Evolutionary conservation across 2,329 filamentous ascomycete species (phyloP).

Genomic region (Cercospora nicotianae): DNA sequence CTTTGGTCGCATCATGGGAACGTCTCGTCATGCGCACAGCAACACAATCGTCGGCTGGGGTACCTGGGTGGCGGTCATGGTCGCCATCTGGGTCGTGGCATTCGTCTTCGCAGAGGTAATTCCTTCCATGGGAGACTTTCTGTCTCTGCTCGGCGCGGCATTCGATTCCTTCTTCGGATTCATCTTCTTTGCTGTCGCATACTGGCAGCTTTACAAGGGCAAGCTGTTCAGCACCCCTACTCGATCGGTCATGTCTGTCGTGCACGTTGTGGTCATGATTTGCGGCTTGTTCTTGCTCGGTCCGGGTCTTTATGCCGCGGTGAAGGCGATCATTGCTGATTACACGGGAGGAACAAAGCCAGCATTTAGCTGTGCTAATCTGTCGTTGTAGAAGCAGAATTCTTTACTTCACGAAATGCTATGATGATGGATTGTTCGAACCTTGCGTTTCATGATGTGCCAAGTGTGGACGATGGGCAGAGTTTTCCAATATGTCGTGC

Average conservation of each 20-base stretch:
- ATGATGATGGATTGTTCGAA: background rate
- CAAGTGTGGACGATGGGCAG: too few species aligned
- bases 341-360: conserved; percentile 48
- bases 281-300: conserved; percentile 52
- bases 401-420: background rate
- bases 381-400: conserved; percentile 44
- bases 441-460: background rate
- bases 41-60: conserved; percentile 52
- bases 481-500: too few species aligned
- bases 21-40: conserved; percentile 48
- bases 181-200: conserved; percentile 54
- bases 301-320: conserved; percentile 54
- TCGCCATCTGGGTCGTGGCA: conserved; percentile 46
- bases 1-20: conserved; percentile 48
- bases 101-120: conserved; percentile 53
- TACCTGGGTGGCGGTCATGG: conserved; percentile 47
- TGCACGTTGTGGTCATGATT: conserved; percentile 50
- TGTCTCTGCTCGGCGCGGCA: conserved; percentile 50
- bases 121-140: conserved; percentile 53
- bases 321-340: conserved; percentile 54
- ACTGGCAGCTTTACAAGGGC: conserved; percentile 48
- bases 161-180: conserved; percentile 55
- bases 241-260: conserved; percentile 46
- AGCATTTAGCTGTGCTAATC: conserved; percentile 53
- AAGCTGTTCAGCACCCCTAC: conserved; percentile 41